Base-by-base conservation (phyloP, 2,329 filamentous ascomycete species). In the Apiospora sp. region DNA sequence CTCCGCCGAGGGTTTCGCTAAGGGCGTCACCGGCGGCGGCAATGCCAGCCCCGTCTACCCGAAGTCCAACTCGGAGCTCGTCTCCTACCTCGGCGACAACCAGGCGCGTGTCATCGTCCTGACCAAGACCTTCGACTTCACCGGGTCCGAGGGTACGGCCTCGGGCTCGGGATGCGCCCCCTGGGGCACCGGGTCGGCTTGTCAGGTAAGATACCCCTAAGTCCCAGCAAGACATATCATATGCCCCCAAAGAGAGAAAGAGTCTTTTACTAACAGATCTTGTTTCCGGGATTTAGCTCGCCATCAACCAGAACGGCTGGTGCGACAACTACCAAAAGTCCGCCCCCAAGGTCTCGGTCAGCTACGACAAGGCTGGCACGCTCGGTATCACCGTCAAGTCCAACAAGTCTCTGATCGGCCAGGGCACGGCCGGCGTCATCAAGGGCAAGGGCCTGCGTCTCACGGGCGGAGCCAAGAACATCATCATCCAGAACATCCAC, bases 401-500 rank as follows among this genome's bases (percentile, higher is more conserved):
- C 74, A 87, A 91, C 85, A 91, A 91, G 84, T 86, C 85, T 34
- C 76, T 91, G 72, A 79, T 91, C 49, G 89, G 89, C 24, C 80
- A 84, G 73, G 89, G 88, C 70, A 81, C 78, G 76, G 82, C 83
- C 75, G 89, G 88, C 79, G 79, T 89, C 46, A 90, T 91, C 79
- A 87, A 86, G 70, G 72, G 69, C 71, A 73, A 71, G 70, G 72
- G 67, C 48, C 69, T 79, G 51, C 73, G 76, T 14, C 73, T 78
- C 41, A 72, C 74, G 71, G 80, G 78, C 77, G 83, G 83, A 75
- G 79, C 88, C 49, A 88, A 90, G 79, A 87, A 86, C 78, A 81
- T 92, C 78, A 91, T 91, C 78, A 87, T 91, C 79, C 89, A 89
- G 83, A 90, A 89, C 80, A 81, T 89, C 71, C 84, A 86, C 71